Conservation (phyloP, 495 filamentous ascomycete species). For the Aspergillus olivimuriae region DNA sequence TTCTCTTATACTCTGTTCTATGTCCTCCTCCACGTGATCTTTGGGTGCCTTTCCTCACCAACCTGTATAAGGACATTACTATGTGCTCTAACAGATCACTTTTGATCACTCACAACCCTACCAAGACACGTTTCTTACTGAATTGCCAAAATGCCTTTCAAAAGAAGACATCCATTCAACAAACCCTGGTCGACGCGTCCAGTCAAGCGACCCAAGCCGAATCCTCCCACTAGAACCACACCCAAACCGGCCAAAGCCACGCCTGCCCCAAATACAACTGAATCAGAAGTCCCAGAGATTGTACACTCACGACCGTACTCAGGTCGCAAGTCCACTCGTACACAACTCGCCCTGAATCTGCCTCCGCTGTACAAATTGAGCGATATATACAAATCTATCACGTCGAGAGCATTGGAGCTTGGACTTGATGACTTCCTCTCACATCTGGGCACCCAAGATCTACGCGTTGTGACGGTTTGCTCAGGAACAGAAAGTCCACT, state of each 20-base stretch:
- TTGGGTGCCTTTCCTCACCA: no score
- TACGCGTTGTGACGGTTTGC: constrained; percentile 71
- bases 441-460: constrained; percentile 29
- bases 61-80: no score
- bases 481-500: constrained; percentile 80
- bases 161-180: neutral
- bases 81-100: no score
- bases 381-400: constrained; percentile 47
- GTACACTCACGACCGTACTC: constrained; percentile 8
- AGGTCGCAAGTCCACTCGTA: neutral
- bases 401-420: constrained; percentile 28
- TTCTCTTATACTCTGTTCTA: no score
- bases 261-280: neutral
- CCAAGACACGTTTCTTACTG: no score
- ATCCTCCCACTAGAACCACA: neutral
- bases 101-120: no score
- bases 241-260: neutral
- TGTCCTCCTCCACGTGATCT: no score
- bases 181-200: neutral
- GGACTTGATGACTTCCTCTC: constrained; percentile 30
- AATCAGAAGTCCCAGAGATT: constrained; percentile 12
- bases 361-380: constrained; percentile 40
- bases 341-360: constrained; percentile 24
- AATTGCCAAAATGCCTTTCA: neutral
- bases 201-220: constrained; percentile 1